A percentile compares a stretch with the other conserved stretches of the same genome.
Evolutionary conservation across 1,139 yeast genomes (phyloP).

Genomic region (Geotrichum carabidarum): DNA sequence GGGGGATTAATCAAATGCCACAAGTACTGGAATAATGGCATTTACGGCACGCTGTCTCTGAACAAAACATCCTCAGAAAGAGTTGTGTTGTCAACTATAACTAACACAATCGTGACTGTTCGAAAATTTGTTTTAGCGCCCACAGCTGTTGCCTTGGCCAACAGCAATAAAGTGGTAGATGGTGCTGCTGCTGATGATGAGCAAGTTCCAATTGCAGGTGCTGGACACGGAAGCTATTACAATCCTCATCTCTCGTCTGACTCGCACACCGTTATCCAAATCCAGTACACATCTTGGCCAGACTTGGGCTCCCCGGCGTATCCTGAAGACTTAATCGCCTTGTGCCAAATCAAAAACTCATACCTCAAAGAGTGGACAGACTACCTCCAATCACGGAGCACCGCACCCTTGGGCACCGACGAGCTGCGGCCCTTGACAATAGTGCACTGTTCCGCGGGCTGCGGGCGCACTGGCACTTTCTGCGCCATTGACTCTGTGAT

Average conservation of each 20-base stretch:
- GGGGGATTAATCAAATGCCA: conserved; percentile 52
- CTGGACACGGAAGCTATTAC: not conserved
- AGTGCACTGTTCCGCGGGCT: conserved; percentile 87
- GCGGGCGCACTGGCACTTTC: conserved; percentile 86
- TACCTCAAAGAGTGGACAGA: conserved; percentile 2
- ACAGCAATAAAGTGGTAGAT: not conserved
- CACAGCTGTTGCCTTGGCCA: conserved; percentile 1
- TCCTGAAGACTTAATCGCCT: conserved; percentile 47
- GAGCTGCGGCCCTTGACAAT: conserved; percentile 36
- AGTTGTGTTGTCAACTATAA: conserved; percentile 5
- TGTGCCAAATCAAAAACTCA: conserved; percentile 46
- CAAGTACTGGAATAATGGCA: conserved; percentile 47
- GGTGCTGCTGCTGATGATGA: not conserved
- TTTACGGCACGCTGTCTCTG: conserved; percentile 27
- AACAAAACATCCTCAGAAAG: conserved; percentile 11
- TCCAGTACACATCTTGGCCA: conserved; percentile 73
- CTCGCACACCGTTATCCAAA: conserved; percentile 46
- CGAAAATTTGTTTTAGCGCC: conserved; percentile 22
- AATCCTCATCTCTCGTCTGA: conserved; percentile 1
- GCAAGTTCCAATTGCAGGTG: not conserved
- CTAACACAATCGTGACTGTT: conserved; percentile 20
- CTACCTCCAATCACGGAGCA: conserved; percentile 19
- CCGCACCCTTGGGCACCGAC: not conserved
- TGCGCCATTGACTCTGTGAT: conserved; percentile 66
- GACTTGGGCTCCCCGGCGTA: conserved; percentile 67